phyloP scores from a whole-genome alignment of 1,284 basidiomycete species.

The Irpex sp. region DNA sequence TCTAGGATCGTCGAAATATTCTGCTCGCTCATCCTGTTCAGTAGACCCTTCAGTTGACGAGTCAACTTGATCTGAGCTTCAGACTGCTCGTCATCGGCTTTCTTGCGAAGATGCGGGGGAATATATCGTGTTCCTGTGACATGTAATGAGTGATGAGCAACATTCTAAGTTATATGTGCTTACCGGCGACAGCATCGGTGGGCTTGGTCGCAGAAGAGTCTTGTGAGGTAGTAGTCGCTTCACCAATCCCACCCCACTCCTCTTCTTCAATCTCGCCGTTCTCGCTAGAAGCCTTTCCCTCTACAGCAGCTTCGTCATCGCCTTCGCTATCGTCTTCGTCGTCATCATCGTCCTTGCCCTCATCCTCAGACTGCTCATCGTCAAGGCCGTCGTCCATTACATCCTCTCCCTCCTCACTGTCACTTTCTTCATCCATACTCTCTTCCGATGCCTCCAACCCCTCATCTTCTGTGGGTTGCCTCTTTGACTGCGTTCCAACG shows the following conservation, averaged over 20 bases:
- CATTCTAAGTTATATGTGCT: constrained; percentile 58
- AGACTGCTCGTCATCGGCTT: constrained; percentile 26
- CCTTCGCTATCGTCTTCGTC: too few species aligned
- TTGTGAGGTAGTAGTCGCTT: not conserved
- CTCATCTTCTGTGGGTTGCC: not conserved
- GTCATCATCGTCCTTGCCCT: too few species aligned
- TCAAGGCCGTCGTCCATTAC: constrained; percentile 10
- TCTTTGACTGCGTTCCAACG: not conserved
- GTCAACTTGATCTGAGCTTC: constrained; percentile 63
- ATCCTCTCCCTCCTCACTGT: constrained; percentile 7
- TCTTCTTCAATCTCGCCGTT: constrained; percentile 18
- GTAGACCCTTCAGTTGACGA: constrained; percentile 79
- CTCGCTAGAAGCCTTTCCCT: constrained; percentile 19
- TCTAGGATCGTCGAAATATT: constrained; percentile 82
- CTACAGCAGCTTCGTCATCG: too few species aligned
- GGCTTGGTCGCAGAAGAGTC: not conserved
- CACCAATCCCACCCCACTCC: constrained; percentile 23
- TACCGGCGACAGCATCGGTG: constrained; percentile 33
- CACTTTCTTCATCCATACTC: not conserved
- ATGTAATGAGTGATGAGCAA: not conserved
- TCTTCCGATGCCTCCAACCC: not conserved
- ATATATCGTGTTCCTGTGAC: constrained; percentile 39
- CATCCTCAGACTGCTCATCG: constrained; percentile 12
- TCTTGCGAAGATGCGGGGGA: constrained; percentile 55
- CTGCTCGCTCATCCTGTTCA: constrained; percentile 91